A percentile compares a stretch with the other conserved stretches of the same genome.
These are phyloP conservation scores for Plantago ovata DNA, from an alignment of 257 asterid species.

Conservation along the genomic window DNA sequence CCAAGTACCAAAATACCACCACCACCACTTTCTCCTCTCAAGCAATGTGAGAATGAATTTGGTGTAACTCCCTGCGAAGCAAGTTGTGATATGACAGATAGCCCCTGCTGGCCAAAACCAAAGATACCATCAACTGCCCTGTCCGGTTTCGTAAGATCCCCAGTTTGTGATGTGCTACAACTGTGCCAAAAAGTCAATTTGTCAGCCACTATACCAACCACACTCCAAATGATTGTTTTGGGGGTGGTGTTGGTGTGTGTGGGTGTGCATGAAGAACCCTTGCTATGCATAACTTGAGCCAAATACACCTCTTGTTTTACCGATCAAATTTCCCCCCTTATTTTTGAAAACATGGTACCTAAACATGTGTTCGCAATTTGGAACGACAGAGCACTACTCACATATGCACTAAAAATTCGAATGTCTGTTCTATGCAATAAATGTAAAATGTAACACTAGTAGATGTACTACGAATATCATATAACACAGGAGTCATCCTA, in stretches of 20 bases:
- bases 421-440: neutral
- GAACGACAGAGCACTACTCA: no score
- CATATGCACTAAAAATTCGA: neutral
- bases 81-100: slow-evolving; percentile 88
- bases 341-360: no score
- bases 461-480: neutral
- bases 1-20: slow-evolving; percentile 95
- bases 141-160: slow-evolving; percentile 89
- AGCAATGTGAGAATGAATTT: slow-evolving; percentile 81
- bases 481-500: neutral
- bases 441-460: neutral
- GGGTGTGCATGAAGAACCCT: no score
- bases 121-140: slow-evolving; percentile 98
- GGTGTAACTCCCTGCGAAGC: slow-evolving; percentile 80
- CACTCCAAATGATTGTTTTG: no score
- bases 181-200: slow-evolving; percentile 40
- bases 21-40: slow-evolving; percentile 68
- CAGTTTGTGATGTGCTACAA: slow-evolving; percentile 91
- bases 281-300: no score
- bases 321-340: no score
- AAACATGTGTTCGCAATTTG: neutral
- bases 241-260: no score
- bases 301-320: no score
- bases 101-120: slow-evolving; percentile 94
- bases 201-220: slow-evolving; percentile 15